These are phyloP conservation scores for Pelargonium citronellum DNA, from an alignment of 441 rosid genomes.

Conservation along the genomic window DNA sequence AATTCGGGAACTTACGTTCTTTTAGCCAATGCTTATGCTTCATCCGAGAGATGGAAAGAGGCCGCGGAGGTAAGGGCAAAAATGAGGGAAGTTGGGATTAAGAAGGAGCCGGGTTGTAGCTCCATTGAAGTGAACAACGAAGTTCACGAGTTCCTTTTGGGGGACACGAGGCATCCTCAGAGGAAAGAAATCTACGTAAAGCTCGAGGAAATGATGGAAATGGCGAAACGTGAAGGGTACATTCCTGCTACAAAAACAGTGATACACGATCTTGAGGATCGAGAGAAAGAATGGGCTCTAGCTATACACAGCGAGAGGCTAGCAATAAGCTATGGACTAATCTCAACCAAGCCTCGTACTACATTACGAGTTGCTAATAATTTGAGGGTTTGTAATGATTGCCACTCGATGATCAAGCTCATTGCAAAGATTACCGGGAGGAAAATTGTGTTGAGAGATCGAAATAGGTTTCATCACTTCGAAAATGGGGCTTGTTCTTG, in stretches of 20 bases:
- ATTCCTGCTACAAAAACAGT: slow-evolving; percentile 29
- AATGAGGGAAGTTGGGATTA: slow-evolving; percentile 40
- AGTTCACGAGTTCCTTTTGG: slow-evolving; percentile 41
- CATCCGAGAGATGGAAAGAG: slow-evolving; percentile 43
- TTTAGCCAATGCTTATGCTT: slow-evolving; percentile 37
- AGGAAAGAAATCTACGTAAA: slow-evolving; percentile 38
- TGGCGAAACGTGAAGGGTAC: slow-evolving; percentile 30
- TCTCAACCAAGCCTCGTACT: slow-evolving; percentile 24
- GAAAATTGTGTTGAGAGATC: slow-evolving; percentile 32
- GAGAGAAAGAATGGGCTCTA: slow-evolving; percentile 31
- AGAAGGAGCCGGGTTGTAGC: slow-evolving; percentile 50
- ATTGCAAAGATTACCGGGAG: slow-evolving; percentile 24
- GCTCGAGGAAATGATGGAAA: slow-evolving; percentile 37
- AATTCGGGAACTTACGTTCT: slow-evolving; percentile 42
- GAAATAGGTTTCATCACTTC: slow-evolving; percentile 31
- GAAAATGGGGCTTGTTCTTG: slow-evolving; percentile 31
- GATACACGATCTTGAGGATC: slow-evolving; percentile 30
- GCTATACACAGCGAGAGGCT: slow-evolving; percentile 31
- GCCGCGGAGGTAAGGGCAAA: slow-evolving; percentile 30
- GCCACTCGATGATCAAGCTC: slow-evolving; percentile 32
- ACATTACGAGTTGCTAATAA: slow-evolving; percentile 29
- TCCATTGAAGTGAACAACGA: slow-evolving; percentile 38
- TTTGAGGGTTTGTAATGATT: slow-evolving; percentile 31
- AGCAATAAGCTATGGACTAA: slow-evolving; percentile 30
- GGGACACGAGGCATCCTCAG: slow-evolving; percentile 37